Base-by-base conservation (phyloP, 2,329 filamentous ascomycete species). In the Chaetomium globosum region DNA sequence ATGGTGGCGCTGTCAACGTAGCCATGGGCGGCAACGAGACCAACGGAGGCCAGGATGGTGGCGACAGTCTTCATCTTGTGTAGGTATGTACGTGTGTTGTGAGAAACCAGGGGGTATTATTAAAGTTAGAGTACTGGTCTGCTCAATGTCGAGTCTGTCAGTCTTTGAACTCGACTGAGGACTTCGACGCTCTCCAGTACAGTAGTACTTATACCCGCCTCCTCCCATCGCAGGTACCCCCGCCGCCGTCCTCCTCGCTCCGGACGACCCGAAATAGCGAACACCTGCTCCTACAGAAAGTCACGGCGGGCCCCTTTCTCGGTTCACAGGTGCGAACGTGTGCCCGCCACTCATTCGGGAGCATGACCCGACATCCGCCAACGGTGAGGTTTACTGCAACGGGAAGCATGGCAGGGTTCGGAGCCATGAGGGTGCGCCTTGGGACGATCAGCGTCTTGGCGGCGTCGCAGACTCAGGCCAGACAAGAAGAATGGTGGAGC, bases 1-100 rank as follows among this genome's bases (percentile, higher is more conserved):
- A 83, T 82, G 19, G 77, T 79, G 61, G 78, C 80, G 53, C 76
- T 78, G 64, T 79, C 77, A 59, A 85, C 78, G 65, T 80, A 80
- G 43, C 83, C 83, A 67, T 85, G 83, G 55, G 77, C 81, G 31
- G 80, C 77, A 59, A 79, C 80, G 63, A 79, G 70, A 67, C 78
- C 76, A 59, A 78, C 78, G 21, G 73, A 64, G 59, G 73, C 70
- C 64, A 75, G 61, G 60, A 77, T 23, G 70, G 74, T 65, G 67
- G 68, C 51, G 66, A 77, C n/a, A 43, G 71, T 67, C 68, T 73
- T 74, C 74, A 76, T 76, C 26, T 36, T 66, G 64, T n/a, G n/a
- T n/a, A 13, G 30, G 26, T n/a, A 26, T 26, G 26, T 8, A 3
- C 8, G 13, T 23, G 12, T 36, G 33, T 1, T 36, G 26, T 26